These are phyloP conservation scores for Trichoderma atroviride DNA, from an alignment of 2,329 filamentous ascomycete species.

Conservation along the genomic window DNA sequence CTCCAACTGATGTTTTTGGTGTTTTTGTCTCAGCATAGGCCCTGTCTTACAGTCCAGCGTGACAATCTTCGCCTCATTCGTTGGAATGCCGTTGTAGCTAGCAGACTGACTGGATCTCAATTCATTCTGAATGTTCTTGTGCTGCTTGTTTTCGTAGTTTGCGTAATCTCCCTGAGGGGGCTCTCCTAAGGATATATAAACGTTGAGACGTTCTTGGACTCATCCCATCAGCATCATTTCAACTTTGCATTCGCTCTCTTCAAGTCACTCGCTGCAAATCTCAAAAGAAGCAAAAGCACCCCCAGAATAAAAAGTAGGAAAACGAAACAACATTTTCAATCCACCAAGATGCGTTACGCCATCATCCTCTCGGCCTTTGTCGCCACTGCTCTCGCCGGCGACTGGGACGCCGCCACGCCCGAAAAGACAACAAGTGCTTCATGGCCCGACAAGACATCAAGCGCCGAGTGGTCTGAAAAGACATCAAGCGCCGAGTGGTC, in stretches of 20 bases:
- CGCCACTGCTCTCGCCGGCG: constrained; percentile 10
- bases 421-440: background rate
- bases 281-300: too few relatives aligned
- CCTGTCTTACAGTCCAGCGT: background rate
- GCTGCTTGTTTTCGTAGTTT: background rate
- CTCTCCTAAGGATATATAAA: background rate
- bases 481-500: too few relatives aligned
- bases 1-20: background rate
- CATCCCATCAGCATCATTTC: background rate
- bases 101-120: background rate
- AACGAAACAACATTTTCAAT: background rate
- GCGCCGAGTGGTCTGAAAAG: too few relatives aligned
- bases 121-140: background rate
- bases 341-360: constrained; percentile 9
- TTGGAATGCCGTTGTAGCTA: background rate
- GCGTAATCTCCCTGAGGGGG: background rate
- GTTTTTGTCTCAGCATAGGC: background rate
- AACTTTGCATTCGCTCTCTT: background rate
- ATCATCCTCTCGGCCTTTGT: constrained; percentile 9
- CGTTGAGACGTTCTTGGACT: background rate
- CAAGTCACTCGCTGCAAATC: background rate
- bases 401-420: background rate
- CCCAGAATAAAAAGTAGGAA: background rate
- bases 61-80: constrained; percentile 9
- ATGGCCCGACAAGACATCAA: too few relatives aligned